These are phyloP conservation scores for Cyclotella atomus DNA, from an alignment of 108 stramenopile genomes.

Conservation along the genomic window DNA sequence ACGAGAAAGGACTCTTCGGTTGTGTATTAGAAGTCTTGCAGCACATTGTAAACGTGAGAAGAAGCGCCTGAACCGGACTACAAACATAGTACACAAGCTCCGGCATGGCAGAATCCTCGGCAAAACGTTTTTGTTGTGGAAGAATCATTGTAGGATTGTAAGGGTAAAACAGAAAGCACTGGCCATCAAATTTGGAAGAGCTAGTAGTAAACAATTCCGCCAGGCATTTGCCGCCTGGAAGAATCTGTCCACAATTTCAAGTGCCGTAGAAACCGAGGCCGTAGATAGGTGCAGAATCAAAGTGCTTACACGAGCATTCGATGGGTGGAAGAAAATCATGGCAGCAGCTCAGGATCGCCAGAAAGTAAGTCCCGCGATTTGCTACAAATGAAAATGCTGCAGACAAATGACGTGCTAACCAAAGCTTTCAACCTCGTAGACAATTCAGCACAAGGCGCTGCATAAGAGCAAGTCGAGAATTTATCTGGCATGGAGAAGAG, in stretches of 20 bases:
- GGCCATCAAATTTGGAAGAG: slow-evolving; percentile 24
- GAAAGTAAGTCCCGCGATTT: too few species aligned
- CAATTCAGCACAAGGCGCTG: too few species aligned
- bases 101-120: slow-evolving; percentile 8
- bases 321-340: not conserved
- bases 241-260: not conserved
- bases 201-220: slow-evolving; percentile 21
- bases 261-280: not conserved
- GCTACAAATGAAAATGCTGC: too few species aligned
- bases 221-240: slow-evolving; percentile 26
- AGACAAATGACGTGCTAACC: too few species aligned
- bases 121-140: slow-evolving; percentile 18
- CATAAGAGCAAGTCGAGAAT: not conserved
- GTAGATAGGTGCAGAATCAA: not conserved
- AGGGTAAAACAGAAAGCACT: slow-evolving; percentile 12
- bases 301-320: not conserved
- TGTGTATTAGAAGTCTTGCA: not conserved
- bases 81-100: slow-evolving; percentile 16
- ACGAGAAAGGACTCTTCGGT: slow-evolving; percentile 6
- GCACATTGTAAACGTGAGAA: slow-evolving; percentile 9
- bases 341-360: not conserved
- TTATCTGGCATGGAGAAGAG: not conserved
- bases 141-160: slow-evolving; percentile 8
- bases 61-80: slow-evolving; percentile 22
- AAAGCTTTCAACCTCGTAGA: too few species aligned